A percentile compares a stretch with the other conserved stretches of the same genome.
phyloP scores from a whole-genome alignment of 768 basidiomycete species.

The Lentinula detonsa region DNA sequence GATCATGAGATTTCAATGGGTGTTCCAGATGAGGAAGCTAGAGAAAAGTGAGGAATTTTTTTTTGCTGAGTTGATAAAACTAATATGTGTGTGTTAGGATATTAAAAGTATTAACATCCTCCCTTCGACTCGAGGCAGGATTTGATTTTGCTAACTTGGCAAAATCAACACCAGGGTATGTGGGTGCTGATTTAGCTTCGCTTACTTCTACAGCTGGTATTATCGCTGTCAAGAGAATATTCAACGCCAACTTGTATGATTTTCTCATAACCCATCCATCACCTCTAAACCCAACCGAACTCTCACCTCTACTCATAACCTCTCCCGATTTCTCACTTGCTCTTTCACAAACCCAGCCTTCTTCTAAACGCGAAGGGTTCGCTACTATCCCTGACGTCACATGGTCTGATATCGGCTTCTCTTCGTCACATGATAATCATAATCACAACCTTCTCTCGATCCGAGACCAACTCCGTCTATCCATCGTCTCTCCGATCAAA shows the following conservation, averaged over 20 bases:
- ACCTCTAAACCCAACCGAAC: constrained; percentile 71
- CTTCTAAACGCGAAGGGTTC: constrained; percentile 96
- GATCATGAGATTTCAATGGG: constrained; percentile 98
- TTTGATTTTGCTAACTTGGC: constrained; percentile 85
- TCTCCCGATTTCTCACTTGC: constrained; percentile 75
- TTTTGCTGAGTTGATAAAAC: too few relatives aligned
- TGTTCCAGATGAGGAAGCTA: constrained; percentile 87
- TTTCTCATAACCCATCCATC: constrained; percentile 86
- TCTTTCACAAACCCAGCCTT: constrained; percentile 88
- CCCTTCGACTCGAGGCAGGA: constrained; percentile 79
- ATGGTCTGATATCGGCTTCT: constrained; percentile 92
- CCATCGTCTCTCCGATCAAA: constrained; percentile 91
- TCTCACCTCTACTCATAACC: constrained; percentile 78
- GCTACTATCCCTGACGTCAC: constrained; percentile 94
- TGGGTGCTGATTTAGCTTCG: constrained; percentile 90
- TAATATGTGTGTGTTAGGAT: constrained; percentile 50
- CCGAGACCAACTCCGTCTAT: constrained; percentile 93
- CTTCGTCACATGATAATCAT: constrained; percentile 43
- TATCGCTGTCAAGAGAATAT: constrained; percentile 94
- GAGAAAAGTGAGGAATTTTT: constrained; percentile 70
- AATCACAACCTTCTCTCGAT: constrained; percentile 13
- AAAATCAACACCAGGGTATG: constrained; percentile 94
- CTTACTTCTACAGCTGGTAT: constrained; percentile 92
- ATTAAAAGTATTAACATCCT: constrained; percentile 76
- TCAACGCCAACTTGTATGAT: constrained; percentile 38